Conservation (phyloP, 371 early-diverging fungal genomes). For the Zopfochytrium polystomum region DNA sequence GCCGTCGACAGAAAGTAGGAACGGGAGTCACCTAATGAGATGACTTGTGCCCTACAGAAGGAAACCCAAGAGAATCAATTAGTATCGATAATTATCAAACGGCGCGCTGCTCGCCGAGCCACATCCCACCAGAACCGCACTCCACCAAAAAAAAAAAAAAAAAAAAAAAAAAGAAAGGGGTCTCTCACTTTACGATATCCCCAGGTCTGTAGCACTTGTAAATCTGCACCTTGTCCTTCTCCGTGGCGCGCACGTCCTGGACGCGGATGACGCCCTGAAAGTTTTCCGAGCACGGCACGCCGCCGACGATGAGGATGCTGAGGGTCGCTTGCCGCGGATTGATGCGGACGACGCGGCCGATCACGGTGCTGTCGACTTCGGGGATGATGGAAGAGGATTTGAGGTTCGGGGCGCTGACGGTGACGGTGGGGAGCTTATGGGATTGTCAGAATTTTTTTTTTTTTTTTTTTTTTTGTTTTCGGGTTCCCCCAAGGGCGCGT, state of each 20-base stretch:
- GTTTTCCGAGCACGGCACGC: constrained; percentile 80
- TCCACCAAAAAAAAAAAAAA: constrained; percentile 4
- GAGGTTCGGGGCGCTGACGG: neutral
- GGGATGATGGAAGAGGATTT: constrained; percentile 67
- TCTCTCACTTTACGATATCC: constrained; percentile 64
- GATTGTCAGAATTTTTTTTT: too few relatives aligned
- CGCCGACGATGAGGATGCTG: constrained; percentile 84
- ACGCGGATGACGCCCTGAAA: constrained; percentile 86
- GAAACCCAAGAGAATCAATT: too few relatives aligned
- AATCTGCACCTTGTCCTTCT: constrained; percentile 91
- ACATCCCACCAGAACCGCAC: neutral
- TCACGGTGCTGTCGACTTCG: constrained; percentile 76
- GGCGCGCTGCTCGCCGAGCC: neutral
- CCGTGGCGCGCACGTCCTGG: constrained; percentile 92
- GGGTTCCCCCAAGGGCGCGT: neutral
- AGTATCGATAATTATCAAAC: too few relatives aligned
- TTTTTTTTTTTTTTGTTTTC: too few relatives aligned
- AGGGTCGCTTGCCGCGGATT: constrained; percentile 80
- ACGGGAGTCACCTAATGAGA: constrained; percentile 89
- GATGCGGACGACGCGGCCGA: constrained; percentile 82
- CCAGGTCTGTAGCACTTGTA: constrained; percentile 89
- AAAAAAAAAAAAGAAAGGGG: neutral
- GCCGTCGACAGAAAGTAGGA: constrained; percentile 90
- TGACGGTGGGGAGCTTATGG: neutral
- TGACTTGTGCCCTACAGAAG: constrained; percentile 43